These are phyloP conservation scores for Drosera capensis DNA, from an alignment of 148 eudicot genomes.

Conservation along the genomic window DNA sequence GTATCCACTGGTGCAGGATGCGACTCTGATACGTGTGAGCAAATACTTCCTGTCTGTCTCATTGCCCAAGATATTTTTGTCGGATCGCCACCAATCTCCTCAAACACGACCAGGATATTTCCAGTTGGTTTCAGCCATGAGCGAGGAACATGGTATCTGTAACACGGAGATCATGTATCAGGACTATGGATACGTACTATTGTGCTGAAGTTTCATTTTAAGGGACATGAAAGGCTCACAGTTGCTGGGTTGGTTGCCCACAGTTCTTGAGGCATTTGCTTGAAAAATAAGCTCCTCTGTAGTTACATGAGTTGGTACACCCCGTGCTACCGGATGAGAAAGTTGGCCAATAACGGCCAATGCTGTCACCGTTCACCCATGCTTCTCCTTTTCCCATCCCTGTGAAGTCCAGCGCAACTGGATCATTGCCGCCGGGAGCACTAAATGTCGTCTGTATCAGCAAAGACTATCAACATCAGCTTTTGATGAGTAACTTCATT, in stretches of 20 bases:
- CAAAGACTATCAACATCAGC: neutral
- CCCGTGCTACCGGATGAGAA: conserved; percentile 29
- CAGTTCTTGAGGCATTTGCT: conserved; percentile 63
- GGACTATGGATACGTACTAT: neutral
- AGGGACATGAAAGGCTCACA: too few relatives aligned
- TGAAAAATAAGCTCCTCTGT: conserved; percentile 37
- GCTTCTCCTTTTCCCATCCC: conserved; percentile 96
- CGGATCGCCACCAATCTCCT: conserved; percentile 88
- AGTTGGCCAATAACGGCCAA: conserved; percentile 91
- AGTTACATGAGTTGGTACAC: conserved; percentile 54
- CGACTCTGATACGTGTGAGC: conserved; percentile 62
- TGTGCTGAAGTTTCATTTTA: neutral
- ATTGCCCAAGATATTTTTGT: conserved; percentile 50
- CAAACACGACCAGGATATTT: conserved; percentile 62
- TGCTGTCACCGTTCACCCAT: conserved; percentile 91
- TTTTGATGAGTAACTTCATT: neutral
- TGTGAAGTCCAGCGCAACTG: conserved; percentile 66
- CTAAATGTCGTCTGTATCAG: conserved; percentile 49
- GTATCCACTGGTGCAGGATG: conserved; percentile 66
- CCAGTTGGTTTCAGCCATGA: conserved; percentile 56
- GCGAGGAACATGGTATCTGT: conserved; percentile 91
- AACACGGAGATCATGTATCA: conserved; percentile 1
- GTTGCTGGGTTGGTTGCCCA: conserved; percentile 71
- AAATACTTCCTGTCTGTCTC: conserved; percentile 43
- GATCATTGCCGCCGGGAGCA: conserved; percentile 53